A percentile compares a stretch with the other conserved stretches of the same genome.
Conservation (phyloP, 169 alveolate species). For the Plasmodium gonderi region DNA sequence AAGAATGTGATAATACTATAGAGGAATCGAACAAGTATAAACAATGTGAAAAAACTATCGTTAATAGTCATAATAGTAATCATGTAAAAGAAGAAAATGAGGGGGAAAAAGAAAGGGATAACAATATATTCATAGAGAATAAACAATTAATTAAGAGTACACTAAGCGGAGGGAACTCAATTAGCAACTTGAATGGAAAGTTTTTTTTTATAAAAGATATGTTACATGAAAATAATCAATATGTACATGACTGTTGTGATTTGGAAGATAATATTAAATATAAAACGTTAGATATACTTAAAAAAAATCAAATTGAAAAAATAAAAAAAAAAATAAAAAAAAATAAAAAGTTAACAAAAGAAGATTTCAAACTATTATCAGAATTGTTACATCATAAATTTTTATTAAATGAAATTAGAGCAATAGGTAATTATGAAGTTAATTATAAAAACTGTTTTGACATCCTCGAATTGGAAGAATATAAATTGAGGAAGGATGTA, state of each 20-base stretch:
- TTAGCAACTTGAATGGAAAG: conserved; percentile 23
- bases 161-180: background rate
- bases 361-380: conserved; percentile 43
- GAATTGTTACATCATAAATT: conserved; percentile 67
- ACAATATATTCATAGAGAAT: background rate
- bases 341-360: conserved; percentile 52
- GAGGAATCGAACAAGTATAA: background rate
- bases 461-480: conserved; percentile 42
- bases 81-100: background rate
- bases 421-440: conserved; percentile 55
- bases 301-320: conserved; percentile 35
- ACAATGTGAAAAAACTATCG: conserved; percentile 1
- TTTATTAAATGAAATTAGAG: conserved; percentile 48
- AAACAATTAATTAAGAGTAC: background rate
- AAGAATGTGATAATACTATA: background rate
- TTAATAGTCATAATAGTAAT: background rate
- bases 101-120: background rate
- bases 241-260: conserved; percentile 52
- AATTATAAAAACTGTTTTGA: conserved; percentile 15
- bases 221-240: conserved; percentile 32
- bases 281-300: conserved; percentile 1
- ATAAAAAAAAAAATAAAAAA: conserved; percentile 66
- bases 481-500: conserved; percentile 34
- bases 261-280: conserved; percentile 48
- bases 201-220: conserved; percentile 33